Conservation (phyloP, 805 yeast species). For the Candida vartiovaarae region DNA sequence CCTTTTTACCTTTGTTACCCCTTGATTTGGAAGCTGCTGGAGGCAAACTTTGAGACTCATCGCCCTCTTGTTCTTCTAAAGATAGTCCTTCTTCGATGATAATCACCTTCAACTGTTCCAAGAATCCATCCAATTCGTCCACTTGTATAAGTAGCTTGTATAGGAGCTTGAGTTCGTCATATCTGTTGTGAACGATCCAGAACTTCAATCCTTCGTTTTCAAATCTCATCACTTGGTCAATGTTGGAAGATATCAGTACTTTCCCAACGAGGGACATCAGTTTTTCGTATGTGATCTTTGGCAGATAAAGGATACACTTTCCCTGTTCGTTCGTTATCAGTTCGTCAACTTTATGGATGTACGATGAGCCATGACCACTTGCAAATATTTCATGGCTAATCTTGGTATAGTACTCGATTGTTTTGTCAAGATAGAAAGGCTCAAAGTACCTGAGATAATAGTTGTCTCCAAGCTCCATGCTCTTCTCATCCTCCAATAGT, state of each 20-base stretch:
- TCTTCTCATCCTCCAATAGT: constrained; percentile 38
- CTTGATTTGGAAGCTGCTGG: constrained; percentile 4
- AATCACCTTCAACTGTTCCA: constrained; percentile 37
- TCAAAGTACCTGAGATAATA: constrained; percentile 63
- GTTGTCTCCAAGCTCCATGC: constrained; percentile 41
- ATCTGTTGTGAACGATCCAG: constrained; percentile 46
- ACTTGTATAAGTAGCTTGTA: constrained; percentile 47
- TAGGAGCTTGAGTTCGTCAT: constrained; percentile 36
- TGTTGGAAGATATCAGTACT: constrained; percentile 47
- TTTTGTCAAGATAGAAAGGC: constrained; percentile 47
- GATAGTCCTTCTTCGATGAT: constrained; percentile 40
- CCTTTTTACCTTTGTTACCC: constrained; percentile 19
- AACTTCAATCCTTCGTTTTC: constrained; percentile 49
- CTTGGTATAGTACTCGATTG: constrained; percentile 47
- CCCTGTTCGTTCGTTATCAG: constrained; percentile 58
- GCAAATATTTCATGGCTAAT: constrained; percentile 39
- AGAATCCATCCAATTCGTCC: constrained; percentile 46
- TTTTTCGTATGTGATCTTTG: constrained; percentile 47
- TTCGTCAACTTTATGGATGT: constrained; percentile 42
- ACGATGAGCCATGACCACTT: constrained; percentile 43
- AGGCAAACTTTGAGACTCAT: constrained; percentile 1
- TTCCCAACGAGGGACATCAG: constrained; percentile 50
- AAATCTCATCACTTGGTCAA: constrained; percentile 46
- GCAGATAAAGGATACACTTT: constrained; percentile 46
- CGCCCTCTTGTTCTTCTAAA: constrained; percentile 15